These are phyloP conservation scores for Nowakowskiella sp. DNA, from an alignment of 192 early-diverging fungal genomes.

Conservation along the genomic window DNA sequence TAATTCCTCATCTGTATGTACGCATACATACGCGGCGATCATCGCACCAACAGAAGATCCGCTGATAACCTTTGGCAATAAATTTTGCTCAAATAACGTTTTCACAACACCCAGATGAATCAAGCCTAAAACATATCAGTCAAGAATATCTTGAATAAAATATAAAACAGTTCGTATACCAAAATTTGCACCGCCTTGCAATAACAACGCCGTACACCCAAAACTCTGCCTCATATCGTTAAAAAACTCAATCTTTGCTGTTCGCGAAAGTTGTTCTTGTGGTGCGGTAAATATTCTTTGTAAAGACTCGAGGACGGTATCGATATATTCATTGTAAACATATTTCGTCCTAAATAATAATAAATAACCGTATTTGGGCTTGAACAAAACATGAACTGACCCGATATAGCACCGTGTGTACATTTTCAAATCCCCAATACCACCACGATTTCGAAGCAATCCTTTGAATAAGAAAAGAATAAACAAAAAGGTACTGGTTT, in stretches of 20 bases:
- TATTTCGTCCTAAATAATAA: constrained; percentile 66
- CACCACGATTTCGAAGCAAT: constrained; percentile 65
- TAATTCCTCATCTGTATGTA: constrained; percentile 66
- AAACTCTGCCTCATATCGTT: constrained; percentile 67
- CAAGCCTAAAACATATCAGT: constrained; percentile 35
- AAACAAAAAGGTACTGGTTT: too few species aligned
- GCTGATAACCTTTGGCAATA: constrained; percentile 67
- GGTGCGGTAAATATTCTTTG: too few species aligned
- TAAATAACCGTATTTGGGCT: constrained; percentile 69
- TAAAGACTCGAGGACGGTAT: constrained; percentile 15
- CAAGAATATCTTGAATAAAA: constrained; percentile 1
- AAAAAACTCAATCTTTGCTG: constrained; percentile 60
- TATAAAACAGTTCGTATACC: constrained; percentile 33
- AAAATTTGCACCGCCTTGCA: constrained; percentile 65
- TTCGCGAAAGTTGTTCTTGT: constrained; percentile 27
- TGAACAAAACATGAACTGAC: constrained; percentile 21
- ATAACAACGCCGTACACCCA: constrained; percentile 63
- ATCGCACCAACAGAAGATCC: constrained; percentile 68
- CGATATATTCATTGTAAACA: constrained; percentile 47
- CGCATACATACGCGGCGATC: constrained; percentile 67
- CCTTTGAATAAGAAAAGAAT: too few species aligned
- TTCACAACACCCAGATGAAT: constrained; percentile 75
- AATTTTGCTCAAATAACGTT: constrained; percentile 51
- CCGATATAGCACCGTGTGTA: constrained; percentile 52
- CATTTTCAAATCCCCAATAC: constrained; percentile 54